Conservation (phyloP, 148 eudicot genomes). For the Bassia scoparia region DNA sequence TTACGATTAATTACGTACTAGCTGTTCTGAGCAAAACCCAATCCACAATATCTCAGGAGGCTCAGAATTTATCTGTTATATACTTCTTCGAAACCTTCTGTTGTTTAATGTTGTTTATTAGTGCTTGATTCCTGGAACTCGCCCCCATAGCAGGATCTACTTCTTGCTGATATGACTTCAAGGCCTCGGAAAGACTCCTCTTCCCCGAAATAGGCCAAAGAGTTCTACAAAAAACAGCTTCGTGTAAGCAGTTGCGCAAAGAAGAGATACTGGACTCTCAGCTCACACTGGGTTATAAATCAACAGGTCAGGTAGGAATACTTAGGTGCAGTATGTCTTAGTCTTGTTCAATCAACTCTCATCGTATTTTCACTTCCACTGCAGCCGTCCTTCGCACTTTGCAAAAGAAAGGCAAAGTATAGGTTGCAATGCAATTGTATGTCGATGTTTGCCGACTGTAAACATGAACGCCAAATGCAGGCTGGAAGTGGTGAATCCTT, state of each 20-base stretch:
- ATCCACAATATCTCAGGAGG: too few species aligned
- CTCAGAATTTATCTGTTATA: too few species aligned
- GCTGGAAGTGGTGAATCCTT: slow-evolving; percentile 50
- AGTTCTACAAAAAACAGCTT: slow-evolving; percentile 52
- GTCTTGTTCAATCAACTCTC: slow-evolving; percentile 54
- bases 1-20: not conserved
- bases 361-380: slow-evolving; percentile 42
- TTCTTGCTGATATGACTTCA: slow-evolving; percentile 61
- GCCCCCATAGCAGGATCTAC: slow-evolving; percentile 55
- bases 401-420: slow-evolving; percentile 51
- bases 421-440: slow-evolving; percentile 72
- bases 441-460: slow-evolving; percentile 58
- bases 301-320: slow-evolving; percentile 55
- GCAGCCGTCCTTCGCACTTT: slow-evolving; percentile 54
- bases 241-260: slow-evolving; percentile 77
- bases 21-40: not conserved
- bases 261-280: slow-evolving; percentile 73
- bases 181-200: slow-evolving; percentile 51
- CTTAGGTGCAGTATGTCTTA: slow-evolving; percentile 52
- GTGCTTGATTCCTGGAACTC: slow-evolving; percentile 17
- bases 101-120: not conserved
- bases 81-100: too few species aligned
- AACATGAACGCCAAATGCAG: slow-evolving; percentile 56
- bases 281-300: slow-evolving; percentile 71
- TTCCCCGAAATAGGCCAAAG: slow-evolving; percentile 76